Percentiles rank a stretch among this genome's conserved stretches.
These are phyloP conservation scores for Emmonsiellopsis sp. DNA, from an alignment of 2,329 filamentous ascomycete genomes.

Conservation along the genomic window DNA sequence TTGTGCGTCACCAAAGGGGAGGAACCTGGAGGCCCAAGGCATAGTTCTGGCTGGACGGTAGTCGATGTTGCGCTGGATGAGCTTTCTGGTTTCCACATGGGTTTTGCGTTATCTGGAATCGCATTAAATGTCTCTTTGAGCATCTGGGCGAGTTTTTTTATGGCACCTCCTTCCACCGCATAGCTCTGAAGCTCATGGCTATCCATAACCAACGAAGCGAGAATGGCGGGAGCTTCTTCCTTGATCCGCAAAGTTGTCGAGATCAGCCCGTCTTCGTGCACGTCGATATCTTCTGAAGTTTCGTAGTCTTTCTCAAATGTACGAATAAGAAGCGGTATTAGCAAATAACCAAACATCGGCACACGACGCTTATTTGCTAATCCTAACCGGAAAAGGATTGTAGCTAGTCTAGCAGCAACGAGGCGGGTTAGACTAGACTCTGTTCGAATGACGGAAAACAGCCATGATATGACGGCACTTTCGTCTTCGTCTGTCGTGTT, in stretches of 20 bases:
- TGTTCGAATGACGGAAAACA: constrained; percentile 40
- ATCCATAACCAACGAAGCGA: constrained; percentile 71
- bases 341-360: constrained; percentile 53
- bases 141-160: constrained; percentile 53
- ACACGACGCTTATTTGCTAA: constrained; percentile 57
- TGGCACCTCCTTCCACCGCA: constrained; percentile 60
- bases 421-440: constrained; percentile 51
- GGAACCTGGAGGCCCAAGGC: constrained; percentile 53
- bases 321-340: constrained; percentile 60
- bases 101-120: constrained; percentile 37
- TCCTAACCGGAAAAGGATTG: constrained; percentile 59
- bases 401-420: constrained; percentile 60
- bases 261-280: constrained; percentile 27
- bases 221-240: constrained; percentile 63
- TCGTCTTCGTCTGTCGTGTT: constrained; percentile 51
- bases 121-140: constrained; percentile 59
- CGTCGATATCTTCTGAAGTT: constrained; percentile 29
- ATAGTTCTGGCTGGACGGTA: constrained; percentile 27
- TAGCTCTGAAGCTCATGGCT: constrained; percentile 71
- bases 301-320: constrained; percentile 50
- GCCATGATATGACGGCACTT: constrained; percentile 62
- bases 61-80: constrained; percentile 10
- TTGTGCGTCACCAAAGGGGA: constrained; percentile 56
- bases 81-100: constrained; percentile 45
- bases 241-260: constrained; percentile 45